Evolutionary conservation across 345 rosid species (phyloP).

Genomic region (Euphorbia peplus): DNA sequence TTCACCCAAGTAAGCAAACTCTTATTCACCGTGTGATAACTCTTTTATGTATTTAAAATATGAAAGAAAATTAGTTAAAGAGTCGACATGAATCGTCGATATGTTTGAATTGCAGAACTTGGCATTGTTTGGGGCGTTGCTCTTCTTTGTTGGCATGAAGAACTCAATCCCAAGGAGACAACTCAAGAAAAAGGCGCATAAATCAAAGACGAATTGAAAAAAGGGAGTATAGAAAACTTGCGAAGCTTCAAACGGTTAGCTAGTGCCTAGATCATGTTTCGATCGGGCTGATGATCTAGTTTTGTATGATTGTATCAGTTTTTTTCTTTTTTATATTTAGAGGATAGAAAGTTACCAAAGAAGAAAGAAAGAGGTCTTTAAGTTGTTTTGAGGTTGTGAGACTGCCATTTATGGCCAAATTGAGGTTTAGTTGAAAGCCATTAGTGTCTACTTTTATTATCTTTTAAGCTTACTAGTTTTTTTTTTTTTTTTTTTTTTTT

Average conservation of each 20-base stretch:
- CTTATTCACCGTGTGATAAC: background rate
- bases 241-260: background rate
- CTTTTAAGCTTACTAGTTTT: too few relatives aligned
- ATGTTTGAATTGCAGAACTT: constrained; percentile 41
- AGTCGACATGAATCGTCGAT: background rate
- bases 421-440: background rate
- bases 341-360: background rate
- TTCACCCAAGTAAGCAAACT: constrained; percentile 53
- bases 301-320: constrained; percentile 9
- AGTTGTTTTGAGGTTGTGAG: constrained; percentile 2
- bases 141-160: constrained; percentile 75
- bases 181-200: constrained; percentile 53
- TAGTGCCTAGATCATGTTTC: background rate
- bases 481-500: too few relatives aligned
- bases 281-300: constrained; percentile 8
- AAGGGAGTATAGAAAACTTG: background rate
- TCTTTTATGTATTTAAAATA: background rate
- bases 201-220: constrained; percentile 41
- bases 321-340: constrained; percentile 2
- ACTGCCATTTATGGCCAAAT: constrained; percentile 7
- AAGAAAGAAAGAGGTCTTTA: background rate
- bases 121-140: constrained; percentile 68
- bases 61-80: background rate
- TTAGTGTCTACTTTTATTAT: too few relatives aligned
- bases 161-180: constrained; percentile 69